These are phyloP conservation scores for Combretum micranthum DNA, from an alignment of 345 rosid genomes.

Conservation along the genomic window DNA sequence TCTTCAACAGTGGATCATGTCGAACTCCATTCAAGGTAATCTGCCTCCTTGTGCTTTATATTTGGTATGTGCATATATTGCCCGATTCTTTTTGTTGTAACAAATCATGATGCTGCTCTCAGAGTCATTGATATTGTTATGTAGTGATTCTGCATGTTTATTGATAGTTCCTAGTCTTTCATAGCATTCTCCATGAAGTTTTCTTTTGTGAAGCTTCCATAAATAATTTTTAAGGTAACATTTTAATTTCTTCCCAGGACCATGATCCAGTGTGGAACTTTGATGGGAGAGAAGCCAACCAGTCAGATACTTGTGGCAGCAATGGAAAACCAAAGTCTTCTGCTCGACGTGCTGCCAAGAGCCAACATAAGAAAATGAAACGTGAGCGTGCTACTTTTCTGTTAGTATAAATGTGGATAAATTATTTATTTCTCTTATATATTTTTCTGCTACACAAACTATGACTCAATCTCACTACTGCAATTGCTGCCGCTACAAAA, in stretches of 20 bases:
- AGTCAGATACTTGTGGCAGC: conserved; percentile 9
- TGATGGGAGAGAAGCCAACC: conserved; percentile 15
- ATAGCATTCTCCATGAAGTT: neutral
- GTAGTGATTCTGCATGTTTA: neutral
- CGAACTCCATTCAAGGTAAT: conserved; percentile 3
- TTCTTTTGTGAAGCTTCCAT: neutral
- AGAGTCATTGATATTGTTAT: neutral
- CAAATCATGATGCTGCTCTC: neutral
- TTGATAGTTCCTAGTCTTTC: neutral
- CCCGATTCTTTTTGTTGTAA: neutral
- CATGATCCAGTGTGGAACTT: conserved; percentile 27
- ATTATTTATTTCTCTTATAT: no score
- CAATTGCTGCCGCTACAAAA: no score
- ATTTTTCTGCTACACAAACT: no score
- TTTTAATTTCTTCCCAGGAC: conserved; percentile 18
- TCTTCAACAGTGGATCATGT: conserved; percentile 19
- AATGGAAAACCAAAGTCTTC: conserved; percentile 20
- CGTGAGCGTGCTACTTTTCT: conserved; percentile 19
- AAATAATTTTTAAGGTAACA: neutral
- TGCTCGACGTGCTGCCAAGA: conserved; percentile 23
- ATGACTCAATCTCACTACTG: no score
- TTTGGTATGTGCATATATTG: conserved; percentile 10
- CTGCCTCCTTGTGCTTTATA: conserved; percentile 17
- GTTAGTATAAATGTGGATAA: no score
- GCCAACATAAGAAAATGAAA: conserved; percentile 28